Evolutionary conservation across 768 basidiomycete species (phyloP), one percentile per base, ranked within the genome.

Genomic region (Leccinum disarticulatum): DNA sequence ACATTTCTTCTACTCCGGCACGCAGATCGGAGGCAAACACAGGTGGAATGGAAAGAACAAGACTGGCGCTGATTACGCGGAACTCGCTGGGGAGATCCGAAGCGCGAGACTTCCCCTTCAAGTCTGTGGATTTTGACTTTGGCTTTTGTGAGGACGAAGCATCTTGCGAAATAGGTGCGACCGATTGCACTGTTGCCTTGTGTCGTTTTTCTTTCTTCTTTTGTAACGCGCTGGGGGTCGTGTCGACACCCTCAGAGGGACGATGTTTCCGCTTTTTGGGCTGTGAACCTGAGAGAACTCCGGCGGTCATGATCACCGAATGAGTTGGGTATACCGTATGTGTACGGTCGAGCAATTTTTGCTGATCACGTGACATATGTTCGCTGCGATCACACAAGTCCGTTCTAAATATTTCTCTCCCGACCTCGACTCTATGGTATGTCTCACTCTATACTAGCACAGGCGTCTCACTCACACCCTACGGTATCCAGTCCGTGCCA

Each of bases 1-100:
- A 77, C 84, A 95, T 87, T 75, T 98, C 93, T 68, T 89, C 85
- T 17, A 85, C 91, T 7, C 95, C 95, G 43, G 74, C 77, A 10
- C 81, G 77, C n/a, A 88, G 83, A 73, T 90, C 83, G 47, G 77
- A 80, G 15, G 91, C 83, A 71, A 93, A 96, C 47, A 89, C 80
- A 1, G 95, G 95, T 30, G 95, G 84, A 15, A 97, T 81, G 10
- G 91, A 87, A 46, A 96, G 77, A 27, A 81, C 76, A 56, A 95
- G 77, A 31, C 83, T 81, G n/a, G 91, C 81, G 53, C 78, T 79
- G 68, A 92, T 74, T 55, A 85, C 69, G 59, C 79, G 77, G 69
- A 92, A 92, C 69, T 90, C 84, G 28, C 75, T 74, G 59, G 58
- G 67, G 22, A 50, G 43, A 43, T 77, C 75, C 55, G 65, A 66